Evolutionary conservation across 495 filamentous ascomycete species (phyloP), one percentile per base, ranked within the genome.

Genomic region (Neurospora africana): DNA sequence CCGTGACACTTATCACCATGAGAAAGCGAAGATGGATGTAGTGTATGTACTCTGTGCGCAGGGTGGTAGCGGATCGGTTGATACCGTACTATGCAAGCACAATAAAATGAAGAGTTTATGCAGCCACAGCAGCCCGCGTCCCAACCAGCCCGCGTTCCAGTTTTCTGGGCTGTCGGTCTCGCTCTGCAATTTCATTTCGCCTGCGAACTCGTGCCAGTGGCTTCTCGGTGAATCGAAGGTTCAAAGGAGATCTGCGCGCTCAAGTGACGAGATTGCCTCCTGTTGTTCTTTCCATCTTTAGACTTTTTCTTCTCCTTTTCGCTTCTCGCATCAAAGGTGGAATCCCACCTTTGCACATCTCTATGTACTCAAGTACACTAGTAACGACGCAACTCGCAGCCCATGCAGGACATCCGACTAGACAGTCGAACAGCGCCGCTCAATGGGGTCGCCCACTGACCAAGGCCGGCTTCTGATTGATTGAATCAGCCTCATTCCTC

Each of bases 401-500:
- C 70, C 41, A 74, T 30, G 69, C 17, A 39, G 44, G 19, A 44
- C 40, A 70, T 21, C 68, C 69, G 39, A 37, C 61, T 36, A 43
- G 41, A 37, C 53, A 21, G 21, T 67, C 17, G 47, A 70, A 68
- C 61, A 30, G 43, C 43, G n/a, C 43, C 36, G 37, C 41, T 40
- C 19, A 44, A 69, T 37, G 75, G 47, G 69, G 72, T 70, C 74
- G 70, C 53, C 69, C 72, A 53, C 35, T 37, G 33, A 53, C 73
- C 73, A 40, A 68, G 70, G 68, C 74, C 70, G 68, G 68, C 69
- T 70, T 72, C 72, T 39, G 70, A 69, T 70, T 75, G 73, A 73
- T 41, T 76, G 76, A 75, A 76, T 79, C 78, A 80, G 78, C 78
- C 78, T 80, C 78, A 78, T 76, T 76, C 72, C 76, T 65, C 53